Evolutionary conservation across 23 red algal genomes (phyloP).

Genomic region (Gracilariopsis chorda): DNA sequence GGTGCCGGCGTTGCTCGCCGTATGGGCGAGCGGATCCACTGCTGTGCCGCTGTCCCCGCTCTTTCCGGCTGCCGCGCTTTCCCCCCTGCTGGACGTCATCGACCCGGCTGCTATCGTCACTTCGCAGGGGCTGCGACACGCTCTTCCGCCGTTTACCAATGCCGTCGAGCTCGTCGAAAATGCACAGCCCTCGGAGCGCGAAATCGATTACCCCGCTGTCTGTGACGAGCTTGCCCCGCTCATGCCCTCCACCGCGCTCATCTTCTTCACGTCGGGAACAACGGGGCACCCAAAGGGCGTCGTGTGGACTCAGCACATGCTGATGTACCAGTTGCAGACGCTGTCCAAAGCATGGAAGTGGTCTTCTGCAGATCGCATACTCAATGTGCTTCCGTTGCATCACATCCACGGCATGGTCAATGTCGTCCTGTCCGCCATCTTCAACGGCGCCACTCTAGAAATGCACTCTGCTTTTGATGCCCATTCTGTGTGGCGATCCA

Average conservation of each 20-base stretch:
- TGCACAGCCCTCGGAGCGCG: background rate
- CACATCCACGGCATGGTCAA: constrained; percentile 92
- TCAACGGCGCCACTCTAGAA: constrained; percentile 59
- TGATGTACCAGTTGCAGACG: constrained; percentile 68
- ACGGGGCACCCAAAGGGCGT: constrained; percentile 96
- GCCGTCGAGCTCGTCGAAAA: background rate
- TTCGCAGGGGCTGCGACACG: constrained; percentile 4
- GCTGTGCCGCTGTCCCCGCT: constrained; percentile 61
- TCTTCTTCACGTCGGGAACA: constrained; percentile 98
- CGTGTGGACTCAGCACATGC: constrained; percentile 80
- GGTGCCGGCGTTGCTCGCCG: constrained; percentile 24
- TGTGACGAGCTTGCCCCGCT: background rate
- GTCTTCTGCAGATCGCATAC: constrained; percentile 52
- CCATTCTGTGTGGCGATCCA: constrained; percentile 45
- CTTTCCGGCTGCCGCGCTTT: constrained; percentile 45
- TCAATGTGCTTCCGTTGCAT: constrained; percentile 85
- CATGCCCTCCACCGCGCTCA: background rate
- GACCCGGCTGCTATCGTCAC: constrained; percentile 1
- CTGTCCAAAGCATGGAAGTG: constrained; percentile 52
- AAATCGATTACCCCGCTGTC: background rate
- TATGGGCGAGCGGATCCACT: constrained; percentile 4
- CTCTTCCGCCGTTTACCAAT: background rate
- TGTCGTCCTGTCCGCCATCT: constrained; percentile 63
- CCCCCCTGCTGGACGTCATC: background rate
- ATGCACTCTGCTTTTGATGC: constrained; percentile 48